Evolutionary conservation across 495 filamentous ascomycete genomes (phyloP).

Genomic region (Aspergillus affinis): DNA sequence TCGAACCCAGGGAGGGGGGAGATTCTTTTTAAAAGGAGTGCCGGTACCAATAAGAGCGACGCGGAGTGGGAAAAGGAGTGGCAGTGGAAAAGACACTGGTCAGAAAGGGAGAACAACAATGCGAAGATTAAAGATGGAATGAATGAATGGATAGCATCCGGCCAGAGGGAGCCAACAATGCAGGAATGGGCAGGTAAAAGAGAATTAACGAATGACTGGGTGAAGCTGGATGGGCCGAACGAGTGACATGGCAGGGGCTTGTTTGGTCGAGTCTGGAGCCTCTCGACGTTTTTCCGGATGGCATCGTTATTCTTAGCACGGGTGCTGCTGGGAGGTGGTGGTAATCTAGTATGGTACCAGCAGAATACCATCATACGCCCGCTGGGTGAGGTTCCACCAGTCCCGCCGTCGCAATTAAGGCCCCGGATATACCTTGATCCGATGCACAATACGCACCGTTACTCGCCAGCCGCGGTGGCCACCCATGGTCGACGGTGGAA

Average conservation of each 20-base stretch:
- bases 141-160: conserved; percentile 22
- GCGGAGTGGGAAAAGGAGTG: conserved; percentile 31
- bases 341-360: no score
- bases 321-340: no score
- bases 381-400: neutral
- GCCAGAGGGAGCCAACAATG: conserved; percentile 3
- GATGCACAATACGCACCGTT: neutral
- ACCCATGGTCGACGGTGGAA: neutral
- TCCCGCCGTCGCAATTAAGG: neutral
- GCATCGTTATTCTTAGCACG: neutral
- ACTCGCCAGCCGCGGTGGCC: neutral
- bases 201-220: conserved; percentile 44
- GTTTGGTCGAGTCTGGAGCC: conserved; percentile 6
- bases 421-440: neutral
- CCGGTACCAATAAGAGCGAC: conserved; percentile 28
- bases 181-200: conserved; percentile 4
- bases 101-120: conserved; percentile 26
- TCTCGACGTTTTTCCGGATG: neutral
- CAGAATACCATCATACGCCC: no score
- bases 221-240: conserved; percentile 31
- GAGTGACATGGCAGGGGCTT: conserved; percentile 30
- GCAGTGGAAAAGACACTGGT: conserved; percentile 32
- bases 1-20: neutral
- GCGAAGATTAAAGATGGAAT: conserved; percentile 27
- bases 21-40: conserved; percentile 5